phyloP scores from a whole-genome alignment of 768 basidiomycete genomes.

The Kwoniella europaea region DNA sequence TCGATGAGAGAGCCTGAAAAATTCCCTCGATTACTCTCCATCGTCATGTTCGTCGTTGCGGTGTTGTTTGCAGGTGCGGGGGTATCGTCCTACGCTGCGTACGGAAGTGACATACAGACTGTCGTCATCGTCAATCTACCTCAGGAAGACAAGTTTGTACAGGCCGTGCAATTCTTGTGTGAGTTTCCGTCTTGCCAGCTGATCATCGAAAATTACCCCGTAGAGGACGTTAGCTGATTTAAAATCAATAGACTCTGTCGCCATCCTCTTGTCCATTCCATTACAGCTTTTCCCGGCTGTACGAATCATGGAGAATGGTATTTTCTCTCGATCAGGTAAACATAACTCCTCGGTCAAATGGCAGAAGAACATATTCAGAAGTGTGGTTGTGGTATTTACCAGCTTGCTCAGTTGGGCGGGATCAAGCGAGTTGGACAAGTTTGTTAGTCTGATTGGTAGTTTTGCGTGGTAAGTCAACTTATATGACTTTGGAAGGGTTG shows the following conservation, averaged over 20 bases:
- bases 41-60: conserved; percentile 84
- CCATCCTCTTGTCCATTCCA: conserved; percentile 80
- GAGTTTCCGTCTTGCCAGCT: background rate
- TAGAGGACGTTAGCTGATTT: background rate
- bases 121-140: conserved; percentile 95
- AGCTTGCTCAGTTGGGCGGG: conserved; percentile 74
- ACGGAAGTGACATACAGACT: conserved; percentile 83
- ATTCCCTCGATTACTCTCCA: conserved; percentile 84
- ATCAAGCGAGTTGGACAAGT: conserved; percentile 89
- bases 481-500: background rate
- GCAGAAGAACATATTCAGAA: conserved; percentile 79
- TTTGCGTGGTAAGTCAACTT: conserved; percentile 78
- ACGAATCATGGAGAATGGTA: conserved; percentile 92
- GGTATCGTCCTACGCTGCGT: conserved; percentile 81
- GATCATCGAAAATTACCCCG: no score
- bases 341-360: conserved; percentile 80
- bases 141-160: conserved; percentile 78
- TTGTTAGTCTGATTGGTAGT: conserved; percentile 88
- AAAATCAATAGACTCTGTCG: conserved; percentile 67
- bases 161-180: conserved; percentile 66
- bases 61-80: conserved; percentile 89
- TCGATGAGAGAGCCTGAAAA: conserved; percentile 94
- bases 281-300: conserved; percentile 98
- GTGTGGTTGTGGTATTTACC: conserved; percentile 68
- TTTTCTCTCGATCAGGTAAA: conserved; percentile 86